phyloP scores from a whole-genome alignment of 306 rosid species.

The Castanopsis chinensis region DNA sequence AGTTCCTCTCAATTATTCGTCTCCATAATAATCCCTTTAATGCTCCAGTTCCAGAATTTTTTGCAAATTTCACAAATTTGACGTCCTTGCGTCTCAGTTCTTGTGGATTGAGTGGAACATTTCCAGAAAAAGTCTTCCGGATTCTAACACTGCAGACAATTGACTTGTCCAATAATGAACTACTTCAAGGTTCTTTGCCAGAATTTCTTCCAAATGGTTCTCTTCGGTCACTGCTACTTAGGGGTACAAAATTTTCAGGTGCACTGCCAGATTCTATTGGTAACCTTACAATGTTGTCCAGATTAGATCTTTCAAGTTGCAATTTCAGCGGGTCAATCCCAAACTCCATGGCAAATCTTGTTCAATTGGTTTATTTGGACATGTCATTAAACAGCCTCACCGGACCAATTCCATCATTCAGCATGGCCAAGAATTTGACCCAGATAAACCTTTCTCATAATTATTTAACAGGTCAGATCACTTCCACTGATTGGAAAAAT shows the following conservation, averaged over 20 bases:
- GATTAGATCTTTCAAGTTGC: background rate
- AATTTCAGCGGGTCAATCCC: constrained; percentile 8
- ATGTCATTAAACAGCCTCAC: background rate
- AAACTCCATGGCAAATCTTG: background rate
- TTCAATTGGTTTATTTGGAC: background rate
- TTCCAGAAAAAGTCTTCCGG: too few species aligned
- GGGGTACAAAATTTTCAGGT: background rate
- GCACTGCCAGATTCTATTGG: constrained; percentile 1
- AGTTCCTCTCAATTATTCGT: too few species aligned
- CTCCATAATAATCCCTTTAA: too few species aligned
- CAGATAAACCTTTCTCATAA: background rate
- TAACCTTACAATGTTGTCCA: background rate
- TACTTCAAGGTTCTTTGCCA: constrained; percentile 19
- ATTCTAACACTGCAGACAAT: too few species aligned
- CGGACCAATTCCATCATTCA: constrained; percentile 5
- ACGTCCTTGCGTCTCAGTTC: background rate
- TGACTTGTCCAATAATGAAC: too few species aligned
- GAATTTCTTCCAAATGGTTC: background rate
- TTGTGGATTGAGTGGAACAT: too few species aligned
- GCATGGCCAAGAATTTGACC: background rate
- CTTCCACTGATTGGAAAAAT: background rate
- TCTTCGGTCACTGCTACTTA: background rate
- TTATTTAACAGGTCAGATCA: background rate
- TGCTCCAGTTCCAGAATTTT: too few species aligned
- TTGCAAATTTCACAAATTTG: too few species aligned